A percentile compares a stretch with the other conserved stretches of the same genome.
Conservation (phyloP, 352 stramenopile species). For the Pythium grandisporangium region DNA sequence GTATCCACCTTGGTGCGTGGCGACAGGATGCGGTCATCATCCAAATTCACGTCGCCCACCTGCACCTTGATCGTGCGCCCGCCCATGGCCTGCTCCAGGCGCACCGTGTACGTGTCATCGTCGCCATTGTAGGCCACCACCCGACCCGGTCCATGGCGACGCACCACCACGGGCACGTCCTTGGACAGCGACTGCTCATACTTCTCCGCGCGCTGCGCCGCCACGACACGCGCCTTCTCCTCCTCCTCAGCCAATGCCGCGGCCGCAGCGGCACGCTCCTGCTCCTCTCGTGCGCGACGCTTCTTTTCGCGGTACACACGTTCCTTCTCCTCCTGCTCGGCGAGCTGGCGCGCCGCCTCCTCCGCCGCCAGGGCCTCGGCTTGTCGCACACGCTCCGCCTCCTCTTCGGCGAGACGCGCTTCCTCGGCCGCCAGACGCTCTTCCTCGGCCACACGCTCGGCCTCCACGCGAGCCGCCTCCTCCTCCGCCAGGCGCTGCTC, state of each 20-base stretch:
- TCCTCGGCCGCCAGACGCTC: conserved; percentile 9
- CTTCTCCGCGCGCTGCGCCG: conserved; percentile 65
- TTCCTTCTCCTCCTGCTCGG: conserved; percentile 15
- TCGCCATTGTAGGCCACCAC: conserved; percentile 76
- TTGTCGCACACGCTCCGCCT: conserved; percentile 5
- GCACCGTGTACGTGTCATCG: conserved; percentile 65
- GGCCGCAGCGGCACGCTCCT: conserved; percentile 34
- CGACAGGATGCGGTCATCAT: conserved; percentile 81
- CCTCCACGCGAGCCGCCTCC: conserved; percentile 6
- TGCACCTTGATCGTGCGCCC: conserved; percentile 66
- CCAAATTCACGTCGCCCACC: conserved; percentile 60
- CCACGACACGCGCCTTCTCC: conserved; percentile 36
- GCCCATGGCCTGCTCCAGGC: conserved; percentile 54
- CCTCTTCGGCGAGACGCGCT: conserved; percentile 8
- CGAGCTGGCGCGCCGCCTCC: conserved; percentile 9
- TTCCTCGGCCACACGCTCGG: conserved; percentile 4
- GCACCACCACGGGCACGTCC: conserved; percentile 80
- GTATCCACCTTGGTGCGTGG: conserved; percentile 80
- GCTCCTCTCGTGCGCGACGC: conserved; percentile 16
- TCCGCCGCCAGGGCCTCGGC: conserved; percentile 4
- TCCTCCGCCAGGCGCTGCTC: conserved; percentile 1
- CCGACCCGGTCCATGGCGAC: conserved; percentile 52
- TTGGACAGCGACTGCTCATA: conserved; percentile 83
- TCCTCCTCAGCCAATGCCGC: conserved; percentile 33
- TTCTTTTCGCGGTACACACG: conserved; percentile 11